Base-by-base conservation (phyloP, 495 filamentous ascomycete genomes). In the Penicillium soppii region DNA sequence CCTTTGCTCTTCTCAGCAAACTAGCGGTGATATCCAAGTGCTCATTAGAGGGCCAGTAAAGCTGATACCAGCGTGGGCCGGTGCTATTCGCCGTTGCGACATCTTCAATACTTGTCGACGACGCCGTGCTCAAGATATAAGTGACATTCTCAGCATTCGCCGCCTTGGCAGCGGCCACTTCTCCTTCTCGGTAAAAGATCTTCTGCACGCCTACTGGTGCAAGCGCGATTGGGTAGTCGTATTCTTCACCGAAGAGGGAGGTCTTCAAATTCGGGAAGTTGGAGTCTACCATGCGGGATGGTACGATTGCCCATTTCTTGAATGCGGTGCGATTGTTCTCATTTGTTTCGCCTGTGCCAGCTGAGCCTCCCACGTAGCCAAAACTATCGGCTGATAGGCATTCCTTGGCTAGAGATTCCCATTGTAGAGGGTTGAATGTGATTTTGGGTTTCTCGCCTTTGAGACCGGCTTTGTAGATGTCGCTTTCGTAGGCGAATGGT, bases 31-130 rank as follows among this genome's bases (percentile, higher is more conserved):
- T 62, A 5, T 79, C 71, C 21, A 79, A 68, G 56, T 83, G 62
- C 19, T 69, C 59, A 40, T 58, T 58, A 0, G 10, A 42, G 9
- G 81, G 80, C 79, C 82, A 83, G 59, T 88, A 88, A 2, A 88
- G 70, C 62, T 88, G 83, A 61, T 75, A 86, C 71, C 78, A 81
- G 4, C 75, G 56, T 2, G 53, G 36, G 1, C 75, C 65, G 10
- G 61, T 44, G 3, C 62, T 70, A 46, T 63, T 72, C 0, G 69
- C 75, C 16, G 50, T 52, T 0, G 76, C 76, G 1, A 76, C 68
- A 13, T 78, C 67, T 41, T 79, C 76, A 20, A 77, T 72, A 36
- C 63, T 66, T 9, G 55, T 63, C 6, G 57, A 57, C 1, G 62
- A 53, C 7, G 74, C 72, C n/a, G 80, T 81, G 56, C 73, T 79